Base-by-base conservation (phyloP, 768 basidiomycete species). In the Paxillus involutus region DNA sequence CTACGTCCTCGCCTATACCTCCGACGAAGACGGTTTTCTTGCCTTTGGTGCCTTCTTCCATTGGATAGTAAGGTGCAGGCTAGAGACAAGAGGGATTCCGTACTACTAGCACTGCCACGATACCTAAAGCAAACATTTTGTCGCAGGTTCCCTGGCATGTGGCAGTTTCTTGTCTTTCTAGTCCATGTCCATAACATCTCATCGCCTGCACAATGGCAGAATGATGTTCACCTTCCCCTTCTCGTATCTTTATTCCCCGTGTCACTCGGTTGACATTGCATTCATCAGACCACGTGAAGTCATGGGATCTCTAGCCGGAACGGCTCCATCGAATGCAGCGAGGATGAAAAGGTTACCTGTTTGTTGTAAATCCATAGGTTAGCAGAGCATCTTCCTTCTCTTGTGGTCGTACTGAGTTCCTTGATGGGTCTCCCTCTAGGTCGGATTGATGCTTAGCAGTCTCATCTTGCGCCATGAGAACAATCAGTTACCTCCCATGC, bases 11-110 rank as follows among this genome's bases (percentile, higher is more conserved):
- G 44, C 80, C 82, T 48, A 97, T 78, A 0, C 90, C 90, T 44
- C 91, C 92, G 59, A 94, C 78, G 68, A 90, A 94, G 48, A 94
- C 70, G 35, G 92, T 93, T 72, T 88, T 90, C 70, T 92, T 94
- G n/a, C 82, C 73, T 71, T 85, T 89, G 21, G 86, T 80, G 55
- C 90, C 91, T 72, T 91, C 86, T 70, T 92, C 89, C 88, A 91
- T 91, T 48, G 43, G 33, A 13, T 14, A 17, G 24, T 14, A 45
- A 44, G 33, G 35, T 44, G 41, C 8, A 26, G 33, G 11, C n/a
- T 21, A 3, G 41, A 53, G 26, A 58, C 6, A 26, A 17, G 42
- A 44, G 19, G 19, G 13, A 21, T 43, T 12, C 12, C 41, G 12
- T 52, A 19, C 16, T 13, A 33, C 16, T 13, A 42, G 16, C 49